Base-by-base conservation (phyloP, 306 rosid species). In the Vigna nakashimae region DNA sequence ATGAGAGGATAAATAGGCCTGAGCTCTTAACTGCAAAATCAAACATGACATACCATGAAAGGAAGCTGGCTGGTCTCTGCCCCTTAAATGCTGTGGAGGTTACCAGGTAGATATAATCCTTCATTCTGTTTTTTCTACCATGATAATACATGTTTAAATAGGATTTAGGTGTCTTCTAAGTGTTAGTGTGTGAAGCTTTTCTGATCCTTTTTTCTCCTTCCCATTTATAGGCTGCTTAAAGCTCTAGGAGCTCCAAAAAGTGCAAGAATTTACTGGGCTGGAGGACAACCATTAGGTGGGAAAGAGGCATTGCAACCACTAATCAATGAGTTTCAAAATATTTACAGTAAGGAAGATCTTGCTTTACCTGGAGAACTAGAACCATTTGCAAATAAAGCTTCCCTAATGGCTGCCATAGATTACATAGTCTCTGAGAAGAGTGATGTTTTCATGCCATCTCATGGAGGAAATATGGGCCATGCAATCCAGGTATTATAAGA, bases 381-480 rank as follows among this genome's bases (percentile, higher is more conserved):
- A 56, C 91, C 97, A 15, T 90, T 92, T 58, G 82, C 80, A 24
- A 90, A 87, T 9, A 88, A 84, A 76, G 98, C 99, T 70, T 95
- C 99, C 16, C 63, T 95, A 55, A 86, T 92, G 98, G 99, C 99
- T 68, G 99, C 99, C 76, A 87, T 92, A 50, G 99, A 95, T 78
- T 92, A 88, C 75, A 87, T 95, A 40, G 98, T 95, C 57, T 89
- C 91, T 0, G 91, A 95, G 84, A 87, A 84, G 57, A 95, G 99
- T 34, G 93, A 95, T 63, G 93, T 95, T 70, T 95, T 95, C 96
- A 90, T 95, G 98, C 98, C 98, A 42, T 92, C 98, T 71, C 99
- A 95, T 82, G 99, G 98, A 52, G 99, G 99, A 69, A 95, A 95
- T 73, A 95, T 95, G 99, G 98, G 97, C 52, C 99, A 92, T 79